Percentiles rank a stretch among this genome's conserved stretches.
Evolutionary conservation across 1,284 basidiomycete genomes (phyloP).

Genomic region (Gomphus bonarii): DNA sequence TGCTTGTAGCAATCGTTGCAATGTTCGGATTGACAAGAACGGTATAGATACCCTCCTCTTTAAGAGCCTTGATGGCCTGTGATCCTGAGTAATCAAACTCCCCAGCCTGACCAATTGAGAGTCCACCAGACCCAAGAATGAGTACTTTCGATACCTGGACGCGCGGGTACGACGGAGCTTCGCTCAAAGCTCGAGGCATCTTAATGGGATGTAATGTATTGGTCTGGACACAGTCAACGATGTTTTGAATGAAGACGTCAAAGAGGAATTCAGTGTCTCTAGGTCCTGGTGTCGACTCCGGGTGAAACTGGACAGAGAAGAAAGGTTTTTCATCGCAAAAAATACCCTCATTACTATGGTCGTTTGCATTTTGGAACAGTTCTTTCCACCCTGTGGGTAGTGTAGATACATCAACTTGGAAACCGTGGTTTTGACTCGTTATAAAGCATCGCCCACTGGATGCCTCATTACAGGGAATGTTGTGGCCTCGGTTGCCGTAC

Average conservation of each 20-base stretch:
- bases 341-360: constrained; percentile 31
- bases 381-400: constrained; percentile 87
- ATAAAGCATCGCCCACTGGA: constrained; percentile 96
- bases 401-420: constrained; percentile 79
- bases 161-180: constrained; percentile 52
- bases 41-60: constrained; percentile 98
- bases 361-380: constrained; percentile 33
- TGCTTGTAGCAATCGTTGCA: constrained; percentile 97
- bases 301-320: constrained; percentile 99
- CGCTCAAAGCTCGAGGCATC: constrained; percentile 81
- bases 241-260: too few relatives aligned
- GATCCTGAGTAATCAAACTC: constrained; percentile 99
- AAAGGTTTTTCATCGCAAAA: constrained; percentile 87
- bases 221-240: too few relatives aligned
- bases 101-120: constrained; percentile 97
- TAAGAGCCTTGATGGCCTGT: constrained; percentile 98
- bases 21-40: constrained; percentile 99
- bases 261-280: constrained; percentile 87
- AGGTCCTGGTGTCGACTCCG: constrained; percentile 96
- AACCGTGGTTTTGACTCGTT: constrained; percentile 99
- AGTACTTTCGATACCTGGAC: constrained; percentile 80
- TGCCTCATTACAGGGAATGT: constrained; percentile 94
- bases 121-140: constrained; percentile 94
- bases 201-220: too few relatives aligned
- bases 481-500: constrained; percentile 98